phyloP scores from a whole-genome alignment of 441 rosid species.

The Adansonia madagascariensis region DNA sequence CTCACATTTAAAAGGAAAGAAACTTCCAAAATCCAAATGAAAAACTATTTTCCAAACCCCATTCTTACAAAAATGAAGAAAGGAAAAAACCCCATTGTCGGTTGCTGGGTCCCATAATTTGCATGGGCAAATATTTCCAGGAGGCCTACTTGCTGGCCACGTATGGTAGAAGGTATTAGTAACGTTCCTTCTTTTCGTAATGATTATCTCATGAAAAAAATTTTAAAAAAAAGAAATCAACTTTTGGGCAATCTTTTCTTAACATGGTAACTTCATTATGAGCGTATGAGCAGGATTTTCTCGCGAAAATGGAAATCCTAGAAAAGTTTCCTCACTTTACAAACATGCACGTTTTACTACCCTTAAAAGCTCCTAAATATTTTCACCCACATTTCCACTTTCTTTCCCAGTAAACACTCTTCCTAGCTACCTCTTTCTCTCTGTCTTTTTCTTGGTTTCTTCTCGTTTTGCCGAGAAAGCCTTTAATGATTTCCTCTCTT shows the following conservation, averaged over 20 bases:
- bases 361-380: not conserved
- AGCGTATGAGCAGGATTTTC: not conserved
- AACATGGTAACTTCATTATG: constrained; percentile 11
- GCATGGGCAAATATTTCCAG: constrained; percentile 5
- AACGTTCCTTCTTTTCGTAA: not conserved
- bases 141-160: constrained; percentile 11
- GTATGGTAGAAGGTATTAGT: not conserved
- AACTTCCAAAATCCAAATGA: not conserved
- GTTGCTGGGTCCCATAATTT: not conserved
- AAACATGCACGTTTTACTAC: not conserved
- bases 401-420: not conserved
- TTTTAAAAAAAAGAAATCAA: not conserved
- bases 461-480: not conserved
- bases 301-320: not conserved
- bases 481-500: not conserved
- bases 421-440: not conserved
- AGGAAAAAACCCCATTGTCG: not conserved
- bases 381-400: not conserved
- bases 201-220: not conserved
- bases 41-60: not conserved
- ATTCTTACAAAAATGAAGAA: no score
- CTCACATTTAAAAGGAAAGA: not conserved
- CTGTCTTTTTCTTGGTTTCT: not conserved
- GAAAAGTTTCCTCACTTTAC: not conserved
- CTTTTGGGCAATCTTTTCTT: not conserved